phyloP scores from a whole-genome alignment of 164 flowering plant species.

The Vitis rupestris region DNA sequence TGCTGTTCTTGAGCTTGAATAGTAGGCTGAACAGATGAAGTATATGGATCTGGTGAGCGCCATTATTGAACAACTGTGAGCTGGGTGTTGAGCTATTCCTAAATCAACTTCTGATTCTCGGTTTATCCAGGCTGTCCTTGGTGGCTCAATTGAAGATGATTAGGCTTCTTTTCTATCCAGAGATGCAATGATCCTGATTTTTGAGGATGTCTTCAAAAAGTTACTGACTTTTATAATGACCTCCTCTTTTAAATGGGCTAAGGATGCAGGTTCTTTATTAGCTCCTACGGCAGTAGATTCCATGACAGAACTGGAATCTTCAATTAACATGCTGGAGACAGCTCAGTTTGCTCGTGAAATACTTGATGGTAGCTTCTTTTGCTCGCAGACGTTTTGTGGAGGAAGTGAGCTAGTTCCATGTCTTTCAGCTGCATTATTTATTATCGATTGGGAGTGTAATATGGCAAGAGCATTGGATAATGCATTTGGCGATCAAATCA shows the following conservation, averaged over 20 bases:
- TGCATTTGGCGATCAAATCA: slow-evolving; percentile 20
- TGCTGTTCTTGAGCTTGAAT: too few species aligned
- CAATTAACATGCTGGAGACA: slow-evolving; percentile 31
- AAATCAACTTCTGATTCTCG: slow-evolving; percentile 27
- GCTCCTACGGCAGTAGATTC: slow-evolving; percentile 15
- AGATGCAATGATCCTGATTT: slow-evolving; percentile 39
- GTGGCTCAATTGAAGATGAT: slow-evolving; percentile 51
- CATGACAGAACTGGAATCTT: slow-evolving; percentile 19
- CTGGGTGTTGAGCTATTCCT: too few species aligned
- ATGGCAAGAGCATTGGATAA: slow-evolving; percentile 26
- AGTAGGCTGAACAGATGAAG: too few species aligned
- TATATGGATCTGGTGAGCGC: too few species aligned
- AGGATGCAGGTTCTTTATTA: slow-evolving; percentile 21
- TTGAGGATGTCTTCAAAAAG: slow-evolving; percentile 44
- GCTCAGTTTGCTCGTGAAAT: slow-evolving; percentile 71
- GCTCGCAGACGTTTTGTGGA: slow-evolving; percentile 37
- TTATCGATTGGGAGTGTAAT: slow-evolving; percentile 69
- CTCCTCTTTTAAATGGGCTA: too few species aligned
- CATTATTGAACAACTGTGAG: too few species aligned
- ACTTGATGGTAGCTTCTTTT: slow-evolving; percentile 59
- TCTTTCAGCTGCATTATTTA: slow-evolving; percentile 56
- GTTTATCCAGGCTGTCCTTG: slow-evolving; percentile 73
- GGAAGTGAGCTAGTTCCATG: slow-evolving; percentile 47
- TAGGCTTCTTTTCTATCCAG: slow-evolving; percentile 52
- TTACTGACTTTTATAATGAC: slow-evolving; percentile 12